Conservation (phyloP, 2,329 filamentous ascomycete species). For the Neopestalotiopsis sp. region DNA sequence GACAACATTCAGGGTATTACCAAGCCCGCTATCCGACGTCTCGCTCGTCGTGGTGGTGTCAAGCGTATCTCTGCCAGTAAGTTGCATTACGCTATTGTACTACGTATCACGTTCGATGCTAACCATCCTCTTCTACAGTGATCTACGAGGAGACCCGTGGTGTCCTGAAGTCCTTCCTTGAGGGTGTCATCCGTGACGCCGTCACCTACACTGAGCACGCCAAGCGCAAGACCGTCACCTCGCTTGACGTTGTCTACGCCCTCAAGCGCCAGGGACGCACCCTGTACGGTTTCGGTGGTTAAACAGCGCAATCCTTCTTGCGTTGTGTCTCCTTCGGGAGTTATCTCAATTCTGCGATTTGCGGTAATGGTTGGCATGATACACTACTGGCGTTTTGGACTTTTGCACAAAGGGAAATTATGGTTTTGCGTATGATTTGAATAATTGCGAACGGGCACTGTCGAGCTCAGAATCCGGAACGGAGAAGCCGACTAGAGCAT, state of each 20-base stretch:
- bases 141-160: slow-evolving; percentile 85
- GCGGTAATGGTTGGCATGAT: slow-evolving; percentile 36
- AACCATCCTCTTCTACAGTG: slow-evolving; percentile 50
- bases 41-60: slow-evolving; percentile 98
- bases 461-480: slow-evolving; percentile 23
- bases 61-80: slow-evolving; percentile 98
- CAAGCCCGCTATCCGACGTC: slow-evolving; percentile 98
- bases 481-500: slow-evolving; percentile 20
- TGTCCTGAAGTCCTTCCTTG: slow-evolving; percentile 85
- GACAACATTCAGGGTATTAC: slow-evolving; percentile 99
- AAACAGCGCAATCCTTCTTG: slow-evolving; percentile 30
- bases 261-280: slow-evolving; percentile 70
- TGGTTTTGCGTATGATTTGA: slow-evolving; percentile 31
- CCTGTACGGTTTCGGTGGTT: slow-evolving; percentile 74
- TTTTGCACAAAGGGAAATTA: slow-evolving; percentile 27
- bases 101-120: slow-evolving; percentile 23
- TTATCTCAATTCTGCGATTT: slow-evolving; percentile 20
- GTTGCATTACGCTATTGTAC: slow-evolving; percentile 35
- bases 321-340: slow-evolving; percentile 6
- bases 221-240: slow-evolving; percentile 77
- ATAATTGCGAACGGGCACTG: slow-evolving; percentile 7
- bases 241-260: slow-evolving; percentile 68
- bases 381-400: slow-evolving; percentile 37
- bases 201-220: slow-evolving; percentile 85
- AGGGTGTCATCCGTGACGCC: slow-evolving; percentile 79